A percentile compares a stretch with the other conserved stretches of the same genome.
These are phyloP conservation scores for Gossypium trilobum DNA, from an alignment of 441 rosid genomes.

Conservation along the genomic window DNA sequence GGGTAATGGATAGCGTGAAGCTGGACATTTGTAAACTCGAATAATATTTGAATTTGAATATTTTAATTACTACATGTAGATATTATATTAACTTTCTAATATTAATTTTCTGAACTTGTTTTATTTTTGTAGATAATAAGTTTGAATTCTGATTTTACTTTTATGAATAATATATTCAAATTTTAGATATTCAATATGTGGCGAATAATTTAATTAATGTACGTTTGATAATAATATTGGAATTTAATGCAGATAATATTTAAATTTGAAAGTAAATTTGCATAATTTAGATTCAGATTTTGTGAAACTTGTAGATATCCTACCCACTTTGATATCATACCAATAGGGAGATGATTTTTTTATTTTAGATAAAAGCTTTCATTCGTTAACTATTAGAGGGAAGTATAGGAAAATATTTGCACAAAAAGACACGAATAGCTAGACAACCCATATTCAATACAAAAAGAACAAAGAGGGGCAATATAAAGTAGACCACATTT, in stretches of 20 bases:
- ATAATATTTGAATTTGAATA: too few species aligned
- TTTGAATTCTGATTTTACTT: not conserved
- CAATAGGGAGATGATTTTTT: not conserved
- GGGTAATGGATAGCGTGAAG: too few species aligned
- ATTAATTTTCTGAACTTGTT: too few species aligned
- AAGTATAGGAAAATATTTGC: not conserved
- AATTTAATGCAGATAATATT: too few species aligned
- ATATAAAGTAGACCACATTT: not conserved
- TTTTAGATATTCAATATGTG: not conserved
- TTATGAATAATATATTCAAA: not conserved
- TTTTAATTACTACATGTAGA: too few species aligned
- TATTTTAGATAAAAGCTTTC: not conserved
- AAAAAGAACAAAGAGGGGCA: not conserved
- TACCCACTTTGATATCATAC: not conserved
- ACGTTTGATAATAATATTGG: not conserved
- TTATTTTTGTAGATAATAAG: not conserved
- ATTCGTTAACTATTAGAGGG: too few species aligned
- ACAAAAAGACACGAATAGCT: not conserved
- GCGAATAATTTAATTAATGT: too few species aligned
- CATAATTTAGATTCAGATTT: not conserved
- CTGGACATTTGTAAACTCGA: too few species aligned
- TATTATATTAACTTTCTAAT: too few species aligned
- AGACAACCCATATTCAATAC: not conserved
- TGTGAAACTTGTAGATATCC: not conserved
- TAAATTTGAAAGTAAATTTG: not conserved